Percentiles rank a stretch among this genome's conserved stretches.
Evolutionary conservation across 768 basidiomycete genomes (phyloP).

Genomic region (Mycena pura): DNA sequence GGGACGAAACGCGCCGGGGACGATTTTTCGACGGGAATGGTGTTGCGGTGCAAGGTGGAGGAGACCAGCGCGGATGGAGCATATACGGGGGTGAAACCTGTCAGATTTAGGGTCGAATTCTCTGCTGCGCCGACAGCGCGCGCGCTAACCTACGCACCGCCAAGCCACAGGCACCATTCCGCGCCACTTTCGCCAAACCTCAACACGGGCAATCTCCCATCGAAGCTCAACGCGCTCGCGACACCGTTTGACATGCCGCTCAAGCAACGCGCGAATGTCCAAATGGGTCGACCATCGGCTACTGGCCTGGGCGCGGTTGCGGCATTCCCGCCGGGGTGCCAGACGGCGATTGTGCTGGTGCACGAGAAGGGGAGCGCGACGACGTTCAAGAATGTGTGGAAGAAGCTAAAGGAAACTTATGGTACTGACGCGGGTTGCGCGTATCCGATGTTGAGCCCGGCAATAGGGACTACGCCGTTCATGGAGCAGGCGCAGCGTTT

Average conservation of each 20-base stretch:
- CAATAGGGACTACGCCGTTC: conserved; percentile 48
- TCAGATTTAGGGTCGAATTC: conserved; percentile 88
- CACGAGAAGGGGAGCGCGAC: conserved; percentile 93
- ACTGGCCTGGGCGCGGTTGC: conserved; percentile 29
- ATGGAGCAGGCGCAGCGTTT: conserved; percentile 50
- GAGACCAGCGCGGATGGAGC: conserved; percentile 48
- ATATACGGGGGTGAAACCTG: conserved; percentile 68
- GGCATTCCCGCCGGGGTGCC: conserved; percentile 45
- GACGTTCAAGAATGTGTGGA: conserved; percentile 81
- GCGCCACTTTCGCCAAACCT: conserved; percentile 29
- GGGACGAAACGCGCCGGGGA: conserved; percentile 27
- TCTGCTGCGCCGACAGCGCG: conserved; percentile 23
- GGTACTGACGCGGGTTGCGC: conserved; percentile 37
- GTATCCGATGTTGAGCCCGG: conserved; percentile 48
- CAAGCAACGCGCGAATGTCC: conserved; percentile 34
- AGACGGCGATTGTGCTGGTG: conserved; percentile 75
- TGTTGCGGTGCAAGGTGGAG: conserved; percentile 60
- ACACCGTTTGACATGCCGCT: conserved; percentile 33
- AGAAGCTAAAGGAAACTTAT: conserved; percentile 76
- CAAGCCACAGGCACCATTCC: conserved; percentile 34
- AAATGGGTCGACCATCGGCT: no score
- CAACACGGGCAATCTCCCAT: conserved; percentile 17
- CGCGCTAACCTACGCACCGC: conserved; percentile 4
- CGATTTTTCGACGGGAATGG: conserved; percentile 26
- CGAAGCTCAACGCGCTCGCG: conserved; percentile 23